Evolutionary conservation across 805 yeast species (phyloP).

Genomic region (Candida methanosorbosa): DNA sequence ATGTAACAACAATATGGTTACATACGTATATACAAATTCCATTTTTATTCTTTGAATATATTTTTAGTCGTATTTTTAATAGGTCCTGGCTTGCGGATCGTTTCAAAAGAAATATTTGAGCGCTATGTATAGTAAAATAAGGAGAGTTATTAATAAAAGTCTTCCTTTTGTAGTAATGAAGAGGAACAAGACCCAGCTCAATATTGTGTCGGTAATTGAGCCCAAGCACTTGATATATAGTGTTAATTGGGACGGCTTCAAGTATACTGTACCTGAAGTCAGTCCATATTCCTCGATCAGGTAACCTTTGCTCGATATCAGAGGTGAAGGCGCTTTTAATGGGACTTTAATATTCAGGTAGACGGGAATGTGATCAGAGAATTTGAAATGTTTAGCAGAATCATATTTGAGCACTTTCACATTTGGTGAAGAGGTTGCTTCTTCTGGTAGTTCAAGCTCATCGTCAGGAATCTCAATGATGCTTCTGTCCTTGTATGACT

Average conservation of each 20-base stretch:
- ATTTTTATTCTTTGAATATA: too few species aligned
- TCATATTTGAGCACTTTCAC: constrained; percentile 28
- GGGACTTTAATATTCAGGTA: constrained; percentile 43
- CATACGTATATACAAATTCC: too few species aligned
- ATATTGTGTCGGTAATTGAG: constrained; percentile 8
- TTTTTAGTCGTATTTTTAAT: too few species aligned
- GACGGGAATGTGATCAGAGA: constrained; percentile 83
- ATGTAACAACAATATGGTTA: too few species aligned
- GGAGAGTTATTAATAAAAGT: constrained; percentile 2
- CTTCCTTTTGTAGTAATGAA: constrained; percentile 15
- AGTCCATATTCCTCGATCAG: constrained; percentile 15
- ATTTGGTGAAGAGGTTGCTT: neutral
- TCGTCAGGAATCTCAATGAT: constrained; percentile 2
- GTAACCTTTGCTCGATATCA: constrained; percentile 19
- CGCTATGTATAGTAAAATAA: constrained; percentile 5
- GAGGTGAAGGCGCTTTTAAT: constrained; percentile 29
- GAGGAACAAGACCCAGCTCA: constrained; percentile 10
- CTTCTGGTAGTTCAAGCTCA: neutral
- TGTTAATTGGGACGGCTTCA: constrained; percentile 16
- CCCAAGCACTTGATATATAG: constrained; percentile 9
- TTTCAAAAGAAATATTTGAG: too few species aligned
- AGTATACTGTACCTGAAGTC: constrained; percentile 14
- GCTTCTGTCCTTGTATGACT: constrained; percentile 28
- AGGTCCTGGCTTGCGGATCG: too few species aligned
- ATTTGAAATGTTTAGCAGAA: constrained; percentile 35